Base-by-base conservation (phyloP, 805 yeast species). In the Nakazawaea anatomiae region DNA sequence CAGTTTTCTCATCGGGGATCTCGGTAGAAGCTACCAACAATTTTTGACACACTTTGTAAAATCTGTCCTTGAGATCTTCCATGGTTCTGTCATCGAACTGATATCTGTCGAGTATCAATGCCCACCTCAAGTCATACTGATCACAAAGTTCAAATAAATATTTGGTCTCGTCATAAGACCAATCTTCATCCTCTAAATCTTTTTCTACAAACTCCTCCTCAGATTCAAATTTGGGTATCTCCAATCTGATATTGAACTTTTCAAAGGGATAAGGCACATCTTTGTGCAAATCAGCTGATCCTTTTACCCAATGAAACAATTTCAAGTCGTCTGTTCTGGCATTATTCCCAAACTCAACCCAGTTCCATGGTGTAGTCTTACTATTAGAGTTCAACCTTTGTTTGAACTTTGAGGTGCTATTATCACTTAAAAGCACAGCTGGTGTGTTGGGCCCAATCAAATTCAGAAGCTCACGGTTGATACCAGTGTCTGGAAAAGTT, bases 401-500 rank as follows among this genome's bases (percentile, higher is more conserved):
- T 55, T 84, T 85, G 61, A 83, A 83, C 55, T 80, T 75, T 48
- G 65, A 69, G 30, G 62, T 70, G n/a, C 69, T 66, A 47, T 74
- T 73, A n/a, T 77, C 77, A n/a, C 76, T 77, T 18, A 51, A 38
- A 6, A 51, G 18, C 6, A 77, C 79, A 0, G 98, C 91, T 1
- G 99, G 97, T 1, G 96, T 82, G 65, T 89, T 89, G 39, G 94
- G 91, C 5, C 99, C 99, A 40, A 94, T 72, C 48, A 95, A 74
- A 56, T 86, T 87, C 66, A 86, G 91, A 49, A 94, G 72, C 64
- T 94, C 99, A 58, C 98, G 77, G 55, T 88, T 91, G 80, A 92
- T 86, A 29, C 96, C 96, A 1, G 82, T 72, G 43, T 74, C 65
- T 44, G 58, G 30, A 35, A 34, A 29, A 10, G 28, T 36, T 18